phyloP scores from a whole-genome alignment of 805 yeast species.

The Citeromyces nyonsensis region DNA sequence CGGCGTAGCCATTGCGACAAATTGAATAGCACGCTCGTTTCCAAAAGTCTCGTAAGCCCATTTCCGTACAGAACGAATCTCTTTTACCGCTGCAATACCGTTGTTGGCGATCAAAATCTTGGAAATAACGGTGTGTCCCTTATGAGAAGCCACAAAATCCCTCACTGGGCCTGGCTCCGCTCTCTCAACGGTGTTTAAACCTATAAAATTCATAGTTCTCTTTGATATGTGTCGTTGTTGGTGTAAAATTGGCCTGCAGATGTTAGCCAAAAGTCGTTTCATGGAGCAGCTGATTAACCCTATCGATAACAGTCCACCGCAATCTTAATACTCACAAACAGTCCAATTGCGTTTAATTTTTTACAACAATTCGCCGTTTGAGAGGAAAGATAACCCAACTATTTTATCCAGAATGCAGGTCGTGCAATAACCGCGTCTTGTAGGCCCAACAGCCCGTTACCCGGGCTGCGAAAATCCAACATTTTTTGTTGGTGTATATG shows the following conservation, averaged over 20 bases:
- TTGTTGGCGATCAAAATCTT: conserved; percentile 90
- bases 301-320: neutral
- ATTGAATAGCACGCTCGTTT: conserved; percentile 82
- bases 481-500: no score
- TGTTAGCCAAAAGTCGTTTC: no score
- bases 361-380: neutral
- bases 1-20: conserved; percentile 99
- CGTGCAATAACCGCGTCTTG: no score
- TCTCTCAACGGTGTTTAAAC: conserved; percentile 58
- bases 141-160: conserved; percentile 71
- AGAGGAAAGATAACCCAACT: no score
- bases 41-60: conserved; percentile 99
- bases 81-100: conserved; percentile 99
- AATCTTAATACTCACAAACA: neutral
- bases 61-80: conserved; percentile 91
- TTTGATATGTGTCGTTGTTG: conserved; percentile 4
- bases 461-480: no score
- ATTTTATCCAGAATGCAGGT: no score
- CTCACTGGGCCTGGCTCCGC: conserved; percentile 73
- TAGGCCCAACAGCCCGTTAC: no score
- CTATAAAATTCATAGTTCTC: conserved; percentile 65
- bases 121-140: conserved; percentile 91
- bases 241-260: no score
- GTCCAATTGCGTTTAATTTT: neutral
- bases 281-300: neutral